These are phyloP conservation scores for Penicillium soppii DNA, from an alignment of 495 filamentous ascomycete genomes.

Conservation along the genomic window DNA sequence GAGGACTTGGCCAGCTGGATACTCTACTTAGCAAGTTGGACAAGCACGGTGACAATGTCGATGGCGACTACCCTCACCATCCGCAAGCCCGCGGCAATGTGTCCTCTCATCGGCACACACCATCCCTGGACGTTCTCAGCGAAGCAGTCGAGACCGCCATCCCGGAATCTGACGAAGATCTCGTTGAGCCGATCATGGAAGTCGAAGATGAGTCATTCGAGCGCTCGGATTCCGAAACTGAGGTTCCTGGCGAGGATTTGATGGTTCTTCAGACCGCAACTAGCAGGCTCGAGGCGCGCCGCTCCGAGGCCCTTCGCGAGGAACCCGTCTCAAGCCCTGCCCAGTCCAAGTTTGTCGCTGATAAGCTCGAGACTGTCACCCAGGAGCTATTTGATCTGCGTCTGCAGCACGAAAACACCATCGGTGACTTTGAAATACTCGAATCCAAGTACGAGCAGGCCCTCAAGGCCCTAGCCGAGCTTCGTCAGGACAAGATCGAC, in stretches of 20 bases:
- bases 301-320: conserved; percentile 16
- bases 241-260: conserved; percentile 26
- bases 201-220: conserved; percentile 36
- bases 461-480: conserved; percentile 71
- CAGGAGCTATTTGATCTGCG: conserved; percentile 90
- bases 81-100: conserved; percentile 16
- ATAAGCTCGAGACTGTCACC: conserved; percentile 89
- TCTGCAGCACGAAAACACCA: conserved; percentile 82
- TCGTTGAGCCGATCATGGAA: conserved; percentile 52
- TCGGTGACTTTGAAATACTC: conserved; percentile 79
- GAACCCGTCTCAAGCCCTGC: conserved; percentile 63
- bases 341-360: conserved; percentile 81
- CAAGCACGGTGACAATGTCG: conserved; percentile 56
- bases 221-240: conserved; percentile 11
- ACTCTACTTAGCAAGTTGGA: conserved; percentile 89
- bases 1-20: conserved; percentile 92
- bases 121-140: conserved; percentile 45
- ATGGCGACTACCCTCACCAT: conserved; percentile 19
- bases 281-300: conserved; percentile 26
- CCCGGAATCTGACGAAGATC: conserved; percentile 53
- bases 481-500: conserved; percentile 78
- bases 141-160: conserved; percentile 53
- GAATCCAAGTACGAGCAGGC: conserved; percentile 90
- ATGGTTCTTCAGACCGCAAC: conserved; percentile 32
- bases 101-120: conserved; percentile 32